Evolutionary conservation across 2,329 filamentous ascomycete genomes (phyloP).

Genomic region (Triangularia setosa): DNA sequence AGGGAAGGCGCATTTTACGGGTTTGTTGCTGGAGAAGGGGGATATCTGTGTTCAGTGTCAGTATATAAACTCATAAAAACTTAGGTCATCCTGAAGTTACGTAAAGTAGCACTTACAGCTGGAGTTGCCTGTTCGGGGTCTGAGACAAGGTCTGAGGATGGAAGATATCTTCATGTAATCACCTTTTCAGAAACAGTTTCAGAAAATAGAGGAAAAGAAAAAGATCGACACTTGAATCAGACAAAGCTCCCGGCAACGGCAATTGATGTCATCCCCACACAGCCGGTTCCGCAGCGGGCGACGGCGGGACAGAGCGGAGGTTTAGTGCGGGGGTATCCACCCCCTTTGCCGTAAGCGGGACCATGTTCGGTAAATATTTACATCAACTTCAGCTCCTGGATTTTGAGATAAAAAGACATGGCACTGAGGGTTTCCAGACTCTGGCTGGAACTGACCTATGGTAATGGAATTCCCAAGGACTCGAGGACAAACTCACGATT

Average conservation of each 20-base stretch:
- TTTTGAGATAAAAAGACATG: background rate
- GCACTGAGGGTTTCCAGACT: background rate
- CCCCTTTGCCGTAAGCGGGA: background rate
- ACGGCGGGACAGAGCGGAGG: background rate
- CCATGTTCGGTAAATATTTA: background rate
- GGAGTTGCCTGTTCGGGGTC: background rate
- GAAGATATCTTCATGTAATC: background rate
- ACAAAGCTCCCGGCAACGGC: background rate
- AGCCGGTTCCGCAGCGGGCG: background rate
- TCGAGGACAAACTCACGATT: no score
- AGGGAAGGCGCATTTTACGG: conserved; percentile 62
- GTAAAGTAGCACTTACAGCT: background rate
- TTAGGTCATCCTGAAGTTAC: background rate
- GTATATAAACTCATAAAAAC: background rate
- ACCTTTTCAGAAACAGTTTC: background rate
- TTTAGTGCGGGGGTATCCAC: background rate
- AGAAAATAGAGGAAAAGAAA: background rate
- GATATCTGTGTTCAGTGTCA: background rate
- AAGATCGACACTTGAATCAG: background rate
- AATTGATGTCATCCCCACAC: background rate
- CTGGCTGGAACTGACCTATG: background rate
- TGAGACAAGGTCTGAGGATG: background rate
- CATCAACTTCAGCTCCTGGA: background rate
- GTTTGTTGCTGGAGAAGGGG: conserved; percentile 18
- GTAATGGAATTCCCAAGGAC: background rate